These are phyloP conservation scores for Tricholoma hemisulphureum DNA, from an alignment of 768 basidiomycete genomes.

Conservation along the genomic window DNA sequence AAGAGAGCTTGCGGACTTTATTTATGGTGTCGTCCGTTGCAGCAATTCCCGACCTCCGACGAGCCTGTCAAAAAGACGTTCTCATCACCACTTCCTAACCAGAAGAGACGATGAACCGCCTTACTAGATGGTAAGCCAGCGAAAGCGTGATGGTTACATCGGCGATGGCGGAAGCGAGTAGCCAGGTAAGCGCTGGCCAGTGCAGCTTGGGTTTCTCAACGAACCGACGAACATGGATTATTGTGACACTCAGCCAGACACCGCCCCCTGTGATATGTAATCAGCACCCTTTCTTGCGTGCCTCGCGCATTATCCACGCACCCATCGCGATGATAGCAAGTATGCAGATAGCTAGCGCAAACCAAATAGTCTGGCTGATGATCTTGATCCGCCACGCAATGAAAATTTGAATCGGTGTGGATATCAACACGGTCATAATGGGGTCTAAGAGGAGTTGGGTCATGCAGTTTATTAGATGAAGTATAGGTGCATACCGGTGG, in stretches of 20 bases:
- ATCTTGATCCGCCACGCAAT: slow-evolving; percentile 43
- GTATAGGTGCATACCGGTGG: slow-evolving; percentile 16
- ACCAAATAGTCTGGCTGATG: slow-evolving; percentile 37
- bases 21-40: slow-evolving; percentile 42
- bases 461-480: background rate
- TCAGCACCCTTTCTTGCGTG: background rate
- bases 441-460: slow-evolving; percentile 11
- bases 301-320: slow-evolving; percentile 12
- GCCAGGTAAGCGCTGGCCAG: slow-evolving; percentile 44
- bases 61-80: slow-evolving; percentile 7
- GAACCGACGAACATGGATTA: slow-evolving; percentile 36
- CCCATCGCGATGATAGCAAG: slow-evolving; percentile 38
- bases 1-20: slow-evolving; percentile 17
- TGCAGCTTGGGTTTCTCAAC: slow-evolving; percentile 43
- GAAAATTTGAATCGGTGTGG: slow-evolving; percentile 48
- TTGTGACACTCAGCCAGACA: slow-evolving; percentile 38
- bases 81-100: slow-evolving; percentile 13
- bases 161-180: slow-evolving; percentile 40
- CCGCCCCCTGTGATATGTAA: slow-evolving; percentile 33
- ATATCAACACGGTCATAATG: slow-evolving; percentile 31
- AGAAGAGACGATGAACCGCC: slow-evolving; percentile 9
- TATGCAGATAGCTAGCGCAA: slow-evolving; percentile 30
- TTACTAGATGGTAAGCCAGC: slow-evolving; percentile 37
- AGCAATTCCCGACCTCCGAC: slow-evolving; percentile 40
- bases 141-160: slow-evolving; percentile 42